Evolutionary conservation across 2,329 filamentous ascomycete genomes (phyloP).

Genomic region (Fragosphaeria purpurea): DNA sequence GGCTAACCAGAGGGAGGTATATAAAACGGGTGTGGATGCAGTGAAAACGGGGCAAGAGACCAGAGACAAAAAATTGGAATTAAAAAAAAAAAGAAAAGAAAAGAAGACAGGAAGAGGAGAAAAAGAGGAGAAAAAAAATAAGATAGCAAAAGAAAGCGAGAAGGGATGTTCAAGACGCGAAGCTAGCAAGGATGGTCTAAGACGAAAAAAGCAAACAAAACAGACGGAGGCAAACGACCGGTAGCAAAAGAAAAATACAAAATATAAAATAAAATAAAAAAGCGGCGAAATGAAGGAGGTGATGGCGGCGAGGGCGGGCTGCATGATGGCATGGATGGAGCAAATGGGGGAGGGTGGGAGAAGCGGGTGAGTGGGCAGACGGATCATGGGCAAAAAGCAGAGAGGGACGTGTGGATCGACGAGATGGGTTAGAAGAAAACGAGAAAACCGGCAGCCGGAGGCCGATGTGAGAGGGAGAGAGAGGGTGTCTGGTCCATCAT

Average conservation of each 20-base stretch:
- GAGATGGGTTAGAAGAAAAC: not conserved
- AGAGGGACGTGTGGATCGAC: conserved; percentile 2
- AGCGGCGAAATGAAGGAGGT: no score
- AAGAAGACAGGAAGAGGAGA: not conserved
- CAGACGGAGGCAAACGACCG: not conserved
- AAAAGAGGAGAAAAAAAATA: not conserved
- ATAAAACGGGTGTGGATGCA: not conserved
- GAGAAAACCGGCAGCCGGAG: not conserved
- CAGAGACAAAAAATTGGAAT: not conserved
- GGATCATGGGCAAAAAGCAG: no score
- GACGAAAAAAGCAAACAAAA: not conserved
- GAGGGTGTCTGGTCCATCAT: not conserved
- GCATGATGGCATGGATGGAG: not conserved
- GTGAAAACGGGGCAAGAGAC: not conserved
- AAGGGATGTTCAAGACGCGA: no score
- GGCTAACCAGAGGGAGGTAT: no score
- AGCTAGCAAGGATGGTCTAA: conserved; percentile 4
- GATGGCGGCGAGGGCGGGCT: not conserved
- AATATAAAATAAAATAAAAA: no score
- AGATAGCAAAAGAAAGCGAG: not conserved
- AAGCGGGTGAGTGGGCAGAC: conserved; percentile 1
- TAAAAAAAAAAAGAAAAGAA: not conserved
- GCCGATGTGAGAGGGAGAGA: no score
- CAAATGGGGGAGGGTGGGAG: no score
- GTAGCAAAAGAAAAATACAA: no score